phyloP scores from a whole-genome alignment of 208 protist genomes.

The Novymonas esmeraldas region DNA sequence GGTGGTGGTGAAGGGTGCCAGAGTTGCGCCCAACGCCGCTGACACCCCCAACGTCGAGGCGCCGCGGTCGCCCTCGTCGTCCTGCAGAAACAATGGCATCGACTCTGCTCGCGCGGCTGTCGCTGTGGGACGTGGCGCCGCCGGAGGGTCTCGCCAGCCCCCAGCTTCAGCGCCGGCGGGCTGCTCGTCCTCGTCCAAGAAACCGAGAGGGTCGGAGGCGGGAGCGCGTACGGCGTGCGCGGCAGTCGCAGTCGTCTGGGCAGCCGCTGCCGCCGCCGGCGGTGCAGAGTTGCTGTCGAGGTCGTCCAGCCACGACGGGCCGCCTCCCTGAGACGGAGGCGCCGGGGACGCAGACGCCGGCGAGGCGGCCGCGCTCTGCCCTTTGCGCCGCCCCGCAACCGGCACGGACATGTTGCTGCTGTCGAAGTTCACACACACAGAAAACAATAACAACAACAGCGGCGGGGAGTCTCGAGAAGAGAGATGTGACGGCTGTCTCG shows the following conservation, averaged over 20 bases:
- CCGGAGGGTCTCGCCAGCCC: background rate
- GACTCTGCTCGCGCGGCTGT: too few species aligned
- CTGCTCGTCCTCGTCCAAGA: background rate
- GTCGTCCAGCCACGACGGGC: slow-evolving; percentile 26
- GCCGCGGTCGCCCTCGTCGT: background rate
- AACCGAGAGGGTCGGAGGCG: slow-evolving; percentile 4
- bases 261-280: background rate
- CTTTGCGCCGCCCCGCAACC: slow-evolving; percentile 28
- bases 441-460: background rate
- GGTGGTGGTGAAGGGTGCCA: background rate
- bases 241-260: too few species aligned
- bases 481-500: too few species aligned
- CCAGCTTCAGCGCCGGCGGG: background rate
- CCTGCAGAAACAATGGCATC: slow-evolving; percentile 15
- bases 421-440: background rate
- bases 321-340: background rate
- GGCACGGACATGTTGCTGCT: slow-evolving; percentile 19
- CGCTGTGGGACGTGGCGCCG: too few species aligned
- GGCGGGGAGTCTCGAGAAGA: background rate
- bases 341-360: background rate
- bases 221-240: too few species aligned
- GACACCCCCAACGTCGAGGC: background rate
- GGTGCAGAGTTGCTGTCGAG: background rate
- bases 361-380: background rate
- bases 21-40: background rate